These are phyloP conservation scores for Desmodesmus armatus DNA, from an alignment of 139 green algal species.

Conservation along the genomic window DNA sequence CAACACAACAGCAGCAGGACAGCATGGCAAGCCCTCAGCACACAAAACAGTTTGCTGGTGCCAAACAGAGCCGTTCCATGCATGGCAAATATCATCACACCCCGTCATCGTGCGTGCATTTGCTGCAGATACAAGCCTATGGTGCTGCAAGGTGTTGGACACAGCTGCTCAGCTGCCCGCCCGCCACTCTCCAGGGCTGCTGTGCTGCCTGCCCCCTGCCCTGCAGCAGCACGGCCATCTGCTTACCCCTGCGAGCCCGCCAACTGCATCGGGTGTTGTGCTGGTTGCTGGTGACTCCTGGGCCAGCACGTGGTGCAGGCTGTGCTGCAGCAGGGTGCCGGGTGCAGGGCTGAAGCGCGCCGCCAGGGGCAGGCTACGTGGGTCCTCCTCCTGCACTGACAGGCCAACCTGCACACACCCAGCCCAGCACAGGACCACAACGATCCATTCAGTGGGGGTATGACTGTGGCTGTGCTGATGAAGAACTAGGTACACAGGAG, in stretches of 20 bases:
- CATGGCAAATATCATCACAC: no score
- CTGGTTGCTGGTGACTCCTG: not conserved
- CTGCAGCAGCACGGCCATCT: no score
- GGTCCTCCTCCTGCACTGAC: conserved; percentile 23
- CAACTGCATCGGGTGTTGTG: conserved; percentile 19
- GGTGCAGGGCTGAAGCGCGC: conserved; percentile 54
- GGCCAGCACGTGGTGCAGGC: conserved; percentile 41
- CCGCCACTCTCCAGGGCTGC: not conserved
- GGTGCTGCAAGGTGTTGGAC: not conserved
- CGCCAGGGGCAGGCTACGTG: conserved; percentile 49
- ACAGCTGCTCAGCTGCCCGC: not conserved
- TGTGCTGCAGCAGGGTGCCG: conserved; percentile 52
- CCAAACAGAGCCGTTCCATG: no score
- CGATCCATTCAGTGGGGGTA: no score
- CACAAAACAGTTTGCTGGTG: not conserved
- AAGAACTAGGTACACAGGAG: no score
- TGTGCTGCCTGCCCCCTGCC: conserved; percentile 8
- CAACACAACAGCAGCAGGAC: not conserved
- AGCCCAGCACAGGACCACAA: no score
- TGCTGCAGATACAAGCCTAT: no score
- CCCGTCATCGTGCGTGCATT: no score
- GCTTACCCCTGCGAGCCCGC: conserved; percentile 23
- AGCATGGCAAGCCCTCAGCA: not conserved
- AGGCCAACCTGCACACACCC: conserved; percentile 11
- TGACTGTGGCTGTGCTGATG: no score